Base-by-base conservation (phyloP, 164 flowering plant species). In the Aristolochia californica region DNA sequence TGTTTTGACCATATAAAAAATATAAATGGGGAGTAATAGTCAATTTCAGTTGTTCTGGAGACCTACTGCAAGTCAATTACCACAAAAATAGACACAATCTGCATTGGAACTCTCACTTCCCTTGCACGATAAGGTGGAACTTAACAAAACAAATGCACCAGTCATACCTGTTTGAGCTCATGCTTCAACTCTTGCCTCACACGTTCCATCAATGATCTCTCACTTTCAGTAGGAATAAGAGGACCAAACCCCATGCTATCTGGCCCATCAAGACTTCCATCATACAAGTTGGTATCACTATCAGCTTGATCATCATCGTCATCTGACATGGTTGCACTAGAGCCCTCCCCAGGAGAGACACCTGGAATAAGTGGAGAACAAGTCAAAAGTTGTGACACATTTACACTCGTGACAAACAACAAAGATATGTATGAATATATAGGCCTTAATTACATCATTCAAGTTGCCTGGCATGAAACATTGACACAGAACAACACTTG, bases 251-350 rank as follows among this genome's bases (percentile, higher is more conserved):
- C 93, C 87, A 83, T 72, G 66, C 52, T 72, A 58, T 88, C 96
- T 15, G 59, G 28, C 15, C 80, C 83, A 25, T 88, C 96, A 52
- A 80, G 53, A 55, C 83, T 69, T 66, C 85, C 88, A 64, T 88
- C 93, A 65, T 60, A 81, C 69, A 83, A 70, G 67, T 79, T 82
- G 48, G 74, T 56, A 51, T 85, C 88, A 62, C 88, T 81, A 52
- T 85, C 88, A 15, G 57, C 77, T 53, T 68, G 87, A 53, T 85
- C 88, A 48, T 87, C 95, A 13, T 88, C 91, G 21, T 88, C 93
- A 66, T 88, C 95, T 1, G 96, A 88, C 96, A 88, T 88, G 55
- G 93, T 85, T 45, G 88, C 90, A 52, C 94, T 85, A 1, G 90
- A 79, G 24, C 94, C 93, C 76, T 85, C 94, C 48, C 91, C 93